A percentile compares a stretch with the other conserved stretches of the same genome.
phyloP scores from a whole-genome alignment of 23 red algal genomes.

The Gracilaria domingensis region DNA sequence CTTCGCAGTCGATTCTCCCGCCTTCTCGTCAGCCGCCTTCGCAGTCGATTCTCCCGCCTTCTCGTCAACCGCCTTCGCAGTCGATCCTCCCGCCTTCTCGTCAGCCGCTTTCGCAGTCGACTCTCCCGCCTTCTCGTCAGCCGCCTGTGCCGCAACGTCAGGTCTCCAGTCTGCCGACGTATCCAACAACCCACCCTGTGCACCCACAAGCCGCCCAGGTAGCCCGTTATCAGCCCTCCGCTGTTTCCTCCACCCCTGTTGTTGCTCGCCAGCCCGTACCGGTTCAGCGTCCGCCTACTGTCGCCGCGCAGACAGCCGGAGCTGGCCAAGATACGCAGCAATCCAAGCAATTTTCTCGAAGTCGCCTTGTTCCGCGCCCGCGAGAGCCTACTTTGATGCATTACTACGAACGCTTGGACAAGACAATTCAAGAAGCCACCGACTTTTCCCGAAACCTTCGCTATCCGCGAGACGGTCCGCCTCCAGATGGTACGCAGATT shows the following conservation, averaged over 20 bases:
- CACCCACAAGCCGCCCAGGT: too few species aligned
- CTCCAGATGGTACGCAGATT: neutral
- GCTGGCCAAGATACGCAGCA: neutral
- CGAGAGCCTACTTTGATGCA: slow-evolving; percentile 24
- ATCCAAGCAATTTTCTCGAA: slow-evolving; percentile 1
- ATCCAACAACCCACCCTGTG: too few species aligned
- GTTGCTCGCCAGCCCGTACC: neutral
- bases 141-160: too few species aligned
- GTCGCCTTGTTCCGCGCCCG: neutral
- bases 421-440: slow-evolving; percentile 10
- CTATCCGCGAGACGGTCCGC: neutral
- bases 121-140: too few species aligned
- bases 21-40: too few species aligned
- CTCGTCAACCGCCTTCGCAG: too few species aligned
- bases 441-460: slow-evolving; percentile 1
- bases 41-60: too few species aligned
- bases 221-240: neutral
- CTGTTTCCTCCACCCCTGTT: neutral
- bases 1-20: too few species aligned
- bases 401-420: slow-evolving; percentile 30
- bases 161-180: too few species aligned
- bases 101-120: too few species aligned
- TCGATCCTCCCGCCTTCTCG: too few species aligned
- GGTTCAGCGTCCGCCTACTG: neutral
- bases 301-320: too few species aligned